Percentiles rank a stretch among this genome's conserved stretches.
Conservation (phyloP, 1,139 yeast species). For the Pichia sp. region DNA sequence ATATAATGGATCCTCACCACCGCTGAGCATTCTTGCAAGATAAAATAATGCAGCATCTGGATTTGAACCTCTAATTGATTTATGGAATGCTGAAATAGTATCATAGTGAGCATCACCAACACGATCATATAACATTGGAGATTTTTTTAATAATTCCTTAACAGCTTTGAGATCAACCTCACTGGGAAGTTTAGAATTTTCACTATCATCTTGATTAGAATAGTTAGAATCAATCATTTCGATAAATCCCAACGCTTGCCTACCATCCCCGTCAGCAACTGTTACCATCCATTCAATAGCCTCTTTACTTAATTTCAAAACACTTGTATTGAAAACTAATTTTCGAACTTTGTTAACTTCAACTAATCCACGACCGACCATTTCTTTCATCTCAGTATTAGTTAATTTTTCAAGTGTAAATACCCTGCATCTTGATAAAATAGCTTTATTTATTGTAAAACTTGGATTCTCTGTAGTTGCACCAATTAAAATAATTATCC, state of each 20-base stretch:
- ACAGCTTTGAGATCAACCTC: conserved; percentile 31
- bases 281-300: conserved; percentile 67
- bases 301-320: conserved; percentile 46
- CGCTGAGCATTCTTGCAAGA: conserved; percentile 76
- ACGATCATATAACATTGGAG: conserved; percentile 71
- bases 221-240: conserved; percentile 49
- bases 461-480: conserved; percentile 98
- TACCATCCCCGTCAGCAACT: conserved; percentile 84
- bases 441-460: conserved; percentile 80
- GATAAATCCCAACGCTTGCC: conserved; percentile 72
- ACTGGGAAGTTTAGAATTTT: conserved; percentile 6
- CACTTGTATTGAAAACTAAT: conserved; percentile 31
- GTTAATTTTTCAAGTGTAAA: conserved; percentile 68
- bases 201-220: neutral
- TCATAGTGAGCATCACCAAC: conserved; percentile 93
- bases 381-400: conserved; percentile 46
- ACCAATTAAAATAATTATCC: conserved; percentile 66
- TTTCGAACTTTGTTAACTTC: conserved; percentile 56
- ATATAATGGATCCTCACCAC: conserved; percentile 92
- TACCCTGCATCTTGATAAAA: conserved; percentile 82
- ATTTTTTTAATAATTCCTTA: conserved; percentile 37
- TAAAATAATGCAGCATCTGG: conserved; percentile 88
- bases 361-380: conserved; percentile 58
- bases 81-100: conserved; percentile 90
- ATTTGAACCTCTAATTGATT: conserved; percentile 80